A percentile compares a stretch with the other conserved stretches of the same genome.
Evolutionary conservation across 2,329 filamentous ascomycete species (phyloP).

Genomic region (Claviceps monticola): DNA sequence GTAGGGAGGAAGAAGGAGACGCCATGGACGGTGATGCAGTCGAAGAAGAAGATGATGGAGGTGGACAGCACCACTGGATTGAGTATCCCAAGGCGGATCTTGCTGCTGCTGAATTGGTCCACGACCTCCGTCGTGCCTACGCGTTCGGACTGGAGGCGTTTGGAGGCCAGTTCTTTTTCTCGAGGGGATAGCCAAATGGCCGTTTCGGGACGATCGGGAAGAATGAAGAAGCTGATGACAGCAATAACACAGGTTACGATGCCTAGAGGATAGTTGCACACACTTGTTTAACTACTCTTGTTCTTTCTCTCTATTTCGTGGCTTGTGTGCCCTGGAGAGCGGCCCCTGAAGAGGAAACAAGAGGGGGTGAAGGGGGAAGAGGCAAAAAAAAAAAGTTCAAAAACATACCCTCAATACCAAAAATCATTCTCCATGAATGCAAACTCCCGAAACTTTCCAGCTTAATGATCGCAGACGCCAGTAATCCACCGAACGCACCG

Average conservation of each 20-base stretch:
- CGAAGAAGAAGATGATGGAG: slow-evolving; percentile 44
- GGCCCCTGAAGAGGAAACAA: not conserved
- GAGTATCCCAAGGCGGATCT: slow-evolving; percentile 47
- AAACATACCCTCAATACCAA: slow-evolving; percentile 40
- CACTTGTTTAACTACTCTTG: not conserved
- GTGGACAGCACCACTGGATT: slow-evolving; percentile 40
- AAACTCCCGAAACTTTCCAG: slow-evolving; percentile 42
- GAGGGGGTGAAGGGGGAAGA: not conserved
- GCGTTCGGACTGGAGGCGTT: slow-evolving; percentile 44
- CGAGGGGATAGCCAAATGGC: slow-evolving; percentile 49
- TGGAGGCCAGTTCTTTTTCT: slow-evolving; percentile 49
- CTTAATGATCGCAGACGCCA: slow-evolving; percentile 47
- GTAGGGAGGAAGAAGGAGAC: slow-evolving; percentile 59
- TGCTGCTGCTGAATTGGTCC: slow-evolving; percentile 44
- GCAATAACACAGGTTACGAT: slow-evolving; percentile 40
- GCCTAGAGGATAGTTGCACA: slow-evolving; percentile 20
- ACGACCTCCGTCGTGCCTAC: slow-evolving; percentile 40
- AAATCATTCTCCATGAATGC: slow-evolving; percentile 54
- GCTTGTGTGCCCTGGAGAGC: not conserved
- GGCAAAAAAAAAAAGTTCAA: not conserved
- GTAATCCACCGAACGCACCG: slow-evolving; percentile 52
- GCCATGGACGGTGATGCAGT: slow-evolving; percentile 60
- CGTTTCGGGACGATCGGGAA: slow-evolving; percentile 53
- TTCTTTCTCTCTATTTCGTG: not conserved
- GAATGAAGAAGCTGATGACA: slow-evolving; percentile 43